Evolutionary conservation across 1,139 yeast genomes (phyloP).

Genomic region (Candida tropicalis): DNA sequence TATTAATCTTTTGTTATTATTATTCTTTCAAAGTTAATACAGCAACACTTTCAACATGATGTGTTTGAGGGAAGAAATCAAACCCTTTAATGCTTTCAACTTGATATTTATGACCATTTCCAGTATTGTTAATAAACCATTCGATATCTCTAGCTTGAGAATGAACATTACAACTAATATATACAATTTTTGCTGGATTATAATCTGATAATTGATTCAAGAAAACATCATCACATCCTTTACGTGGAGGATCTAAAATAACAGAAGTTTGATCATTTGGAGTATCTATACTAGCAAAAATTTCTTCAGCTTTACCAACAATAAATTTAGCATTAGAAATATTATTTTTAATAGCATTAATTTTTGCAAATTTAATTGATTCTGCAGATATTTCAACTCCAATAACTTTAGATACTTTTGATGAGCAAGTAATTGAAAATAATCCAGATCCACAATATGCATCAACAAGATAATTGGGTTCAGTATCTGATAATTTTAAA

Average conservation of each 20-base stretch:
- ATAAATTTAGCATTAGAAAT: conserved; percentile 79
- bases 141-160: conserved; percentile 95
- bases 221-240: conserved; percentile 91
- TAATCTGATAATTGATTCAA: conserved; percentile 81
- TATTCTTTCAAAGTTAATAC: conserved; percentile 49
- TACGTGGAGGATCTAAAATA: conserved; percentile 94
- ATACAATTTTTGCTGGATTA: conserved; percentile 83
- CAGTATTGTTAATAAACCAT: conserved; percentile 71
- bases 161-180: conserved; percentile 95
- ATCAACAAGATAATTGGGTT: conserved; percentile 73
- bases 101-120: conserved; percentile 60
- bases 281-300: conserved; percentile 73
- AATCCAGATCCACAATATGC: conserved; percentile 98
- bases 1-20: not conserved
- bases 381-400: conserved; percentile 97
- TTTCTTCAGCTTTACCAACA: conserved; percentile 89
- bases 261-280: conserved; percentile 81
- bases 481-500: conserved; percentile 48
- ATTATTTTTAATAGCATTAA: conserved; percentile 75
- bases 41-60: conserved; percentile 95
- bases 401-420: conserved; percentile 75
- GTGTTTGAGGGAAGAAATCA: conserved; percentile 97
- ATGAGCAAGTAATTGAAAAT: conserved; percentile 84
- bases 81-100: conserved; percentile 89
- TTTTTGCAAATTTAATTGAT: conserved; percentile 82